phyloP scores from a whole-genome alignment of 352 stramenopile genomes.

The Pythium dissotocum region DNA sequence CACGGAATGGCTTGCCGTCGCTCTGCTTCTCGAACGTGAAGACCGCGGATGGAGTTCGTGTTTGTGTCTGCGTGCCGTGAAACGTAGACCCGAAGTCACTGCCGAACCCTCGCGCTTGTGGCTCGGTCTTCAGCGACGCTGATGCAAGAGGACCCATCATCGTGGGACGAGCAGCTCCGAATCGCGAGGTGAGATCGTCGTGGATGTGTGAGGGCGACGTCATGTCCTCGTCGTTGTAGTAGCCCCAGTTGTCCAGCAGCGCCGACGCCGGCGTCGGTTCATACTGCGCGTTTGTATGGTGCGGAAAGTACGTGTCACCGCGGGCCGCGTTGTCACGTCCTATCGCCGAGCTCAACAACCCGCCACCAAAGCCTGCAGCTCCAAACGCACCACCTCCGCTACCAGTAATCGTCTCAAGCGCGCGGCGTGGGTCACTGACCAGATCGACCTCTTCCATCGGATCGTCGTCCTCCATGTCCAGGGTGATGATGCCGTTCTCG shows the following conservation, averaged over 20 bases:
- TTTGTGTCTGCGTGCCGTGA: neutral
- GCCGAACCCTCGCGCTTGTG: neutral
- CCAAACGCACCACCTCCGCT: neutral
- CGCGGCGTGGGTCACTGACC: slow-evolving; percentile 14
- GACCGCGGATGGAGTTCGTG: neutral
- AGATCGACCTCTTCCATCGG: slow-evolving; percentile 30
- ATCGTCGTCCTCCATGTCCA: slow-evolving; percentile 37
- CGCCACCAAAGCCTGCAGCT: neutral
- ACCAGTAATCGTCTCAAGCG: neutral
- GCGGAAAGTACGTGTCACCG: neutral
- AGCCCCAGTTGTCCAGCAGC: slow-evolving; percentile 36
- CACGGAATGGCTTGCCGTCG: slow-evolving; percentile 22
- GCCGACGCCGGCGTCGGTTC: slow-evolving; percentile 22
- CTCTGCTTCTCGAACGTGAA: slow-evolving; percentile 19
- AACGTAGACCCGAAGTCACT: neutral
- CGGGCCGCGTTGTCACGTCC: neutral
- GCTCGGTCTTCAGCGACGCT: neutral
- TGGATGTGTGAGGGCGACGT: neutral
- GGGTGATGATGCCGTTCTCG: slow-evolving; percentile 28
- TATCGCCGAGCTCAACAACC: neutral
- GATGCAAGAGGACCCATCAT: neutral
- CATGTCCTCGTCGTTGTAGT: slow-evolving; percentile 39
- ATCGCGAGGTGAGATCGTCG: neutral
- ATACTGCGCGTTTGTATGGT: neutral
- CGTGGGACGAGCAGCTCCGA: neutral